Evolutionary conservation across 345 rosid genomes (phyloP).

Genomic region (Abelmoschus esculentus): DNA sequence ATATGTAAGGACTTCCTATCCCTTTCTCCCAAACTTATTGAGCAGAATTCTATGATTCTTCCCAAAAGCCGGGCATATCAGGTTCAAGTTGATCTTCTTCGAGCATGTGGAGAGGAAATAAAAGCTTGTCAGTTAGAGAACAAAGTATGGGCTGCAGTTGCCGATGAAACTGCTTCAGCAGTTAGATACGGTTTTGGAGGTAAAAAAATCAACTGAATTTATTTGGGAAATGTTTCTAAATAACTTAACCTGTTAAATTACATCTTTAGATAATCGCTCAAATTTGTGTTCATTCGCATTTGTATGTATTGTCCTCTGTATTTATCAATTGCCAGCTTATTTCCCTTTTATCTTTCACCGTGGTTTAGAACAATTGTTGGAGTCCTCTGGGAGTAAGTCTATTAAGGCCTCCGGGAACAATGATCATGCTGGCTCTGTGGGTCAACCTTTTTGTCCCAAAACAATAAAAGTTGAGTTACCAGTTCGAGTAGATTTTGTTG

Average conservation of each 20-base stretch:
- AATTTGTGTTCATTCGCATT: not conserved
- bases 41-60: constrained; percentile 74
- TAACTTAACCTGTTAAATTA: not conserved
- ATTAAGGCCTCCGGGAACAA: constrained; percentile 20
- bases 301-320: not conserved
- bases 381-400: constrained; percentile 23
- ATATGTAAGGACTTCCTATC: constrained; percentile 67
- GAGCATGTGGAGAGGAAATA: constrained; percentile 59
- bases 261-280: not conserved
- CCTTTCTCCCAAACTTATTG: constrained; percentile 60
- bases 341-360: not conserved
- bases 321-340: not conserved
- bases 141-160: constrained; percentile 85
- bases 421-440: constrained; percentile 21
- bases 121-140: constrained; percentile 54
- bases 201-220: constrained; percentile 19
- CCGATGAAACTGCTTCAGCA: constrained; percentile 93
- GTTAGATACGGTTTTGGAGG: constrained; percentile 93
- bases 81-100: constrained; percentile 86
- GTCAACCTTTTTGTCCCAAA: constrained; percentile 32
- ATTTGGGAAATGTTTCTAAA: not conserved
- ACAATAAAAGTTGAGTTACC: constrained; percentile 72
- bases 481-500: constrained; percentile 90
- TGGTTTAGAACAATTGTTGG: constrained; percentile 52
- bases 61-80: constrained; percentile 89